Evolutionary conservation across 768 basidiomycete species (phyloP).

Genomic region (Harrya chromipes): DNA sequence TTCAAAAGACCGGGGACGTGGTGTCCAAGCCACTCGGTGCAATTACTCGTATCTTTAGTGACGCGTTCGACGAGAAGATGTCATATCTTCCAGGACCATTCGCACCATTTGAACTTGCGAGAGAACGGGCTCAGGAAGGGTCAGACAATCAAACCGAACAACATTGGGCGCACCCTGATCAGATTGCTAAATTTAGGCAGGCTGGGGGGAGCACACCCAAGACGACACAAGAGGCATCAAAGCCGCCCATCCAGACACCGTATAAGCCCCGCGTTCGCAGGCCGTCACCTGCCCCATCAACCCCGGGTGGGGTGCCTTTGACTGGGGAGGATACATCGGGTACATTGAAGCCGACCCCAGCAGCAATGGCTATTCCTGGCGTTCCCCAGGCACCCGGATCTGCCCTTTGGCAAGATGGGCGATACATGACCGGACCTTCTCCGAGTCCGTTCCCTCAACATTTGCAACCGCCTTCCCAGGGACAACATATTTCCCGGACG

Average conservation of each 20-base stretch:
- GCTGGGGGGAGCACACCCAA: conserved; percentile 38
- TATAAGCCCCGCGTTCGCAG: conserved; percentile 72
- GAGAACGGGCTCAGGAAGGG: conserved; percentile 44
- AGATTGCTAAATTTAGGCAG: conserved; percentile 25
- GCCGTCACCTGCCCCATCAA: conserved; percentile 41
- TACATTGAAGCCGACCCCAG: background rate
- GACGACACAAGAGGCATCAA: conserved; percentile 28
- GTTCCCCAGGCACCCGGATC: conserved; percentile 48
- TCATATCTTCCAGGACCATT: conserved; percentile 67
- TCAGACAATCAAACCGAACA: conserved; percentile 30
- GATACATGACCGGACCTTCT: conserved; percentile 1
- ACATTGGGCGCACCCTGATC: conserved; percentile 43
- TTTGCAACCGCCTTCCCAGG: conserved; percentile 40
- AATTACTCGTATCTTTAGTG: conserved; percentile 83
- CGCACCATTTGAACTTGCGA: conserved; percentile 61
- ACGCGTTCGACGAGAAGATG: conserved; percentile 72
- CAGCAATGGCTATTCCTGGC: conserved; percentile 34
- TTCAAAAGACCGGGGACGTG: conserved; percentile 88
- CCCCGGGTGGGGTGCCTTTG: conserved; percentile 16
- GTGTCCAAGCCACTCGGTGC: conserved; percentile 90
- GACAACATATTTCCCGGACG: conserved; percentile 61
- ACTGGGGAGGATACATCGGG: conserved; percentile 48
- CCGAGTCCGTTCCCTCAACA: conserved; percentile 28
- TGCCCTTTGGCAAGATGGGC: conserved; percentile 44
- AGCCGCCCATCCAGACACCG: conserved; percentile 53